Base-by-base conservation (phyloP, 1,139 yeast genomes). In the Magnusiomyces tetraspermus region DNA sequence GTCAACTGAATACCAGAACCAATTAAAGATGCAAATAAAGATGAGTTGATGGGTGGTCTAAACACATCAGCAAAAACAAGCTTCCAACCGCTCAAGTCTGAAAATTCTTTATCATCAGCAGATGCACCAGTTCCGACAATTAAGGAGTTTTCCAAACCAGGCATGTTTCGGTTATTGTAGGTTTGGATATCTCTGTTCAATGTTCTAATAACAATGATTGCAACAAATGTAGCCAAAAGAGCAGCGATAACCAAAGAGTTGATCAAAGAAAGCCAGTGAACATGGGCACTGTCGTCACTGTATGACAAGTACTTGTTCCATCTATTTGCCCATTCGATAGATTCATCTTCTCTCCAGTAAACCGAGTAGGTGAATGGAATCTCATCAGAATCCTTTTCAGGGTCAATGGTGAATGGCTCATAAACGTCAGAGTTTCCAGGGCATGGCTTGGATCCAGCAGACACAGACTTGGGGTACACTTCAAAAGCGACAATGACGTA, bases 341-440 rank as follows among this genome's bases (percentile, higher is more conserved):
- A 75, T 49, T 72, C 71, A 57, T 88, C 96, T 66, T 88, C 95
- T 65, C 94, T 75, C 95, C 96, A 89, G 65, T 85, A 85, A 2
- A 89, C 90, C 0, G 96, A 79, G 63, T 88, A 89, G 1, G 96
- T 85, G 68, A 80, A 88, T 8, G 92, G 89, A 46, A 88, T 78
- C 6, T 73, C 61, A 1, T 72, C 65, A 17, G 53, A 51, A 4
- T 53, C 54, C 46, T 57, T 56, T n/a, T 68, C 65, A 2, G 74
- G 54, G 43, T 65, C 62, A n/a, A 67, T 55, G 11, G 57, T 56
- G 48, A 55, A 57, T 11, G 60, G 60, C 19, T 58, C 53, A 46
- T 51, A 58, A 48, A 51, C 49, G 37, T 62, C 64, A 2, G 53
- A 50, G 24, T 59, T 63, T 4, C 60, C 63, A 13, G 67, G 65